Base-by-base conservation (phyloP, 345 rosid species). In the Salix koriyanagi region DNA sequence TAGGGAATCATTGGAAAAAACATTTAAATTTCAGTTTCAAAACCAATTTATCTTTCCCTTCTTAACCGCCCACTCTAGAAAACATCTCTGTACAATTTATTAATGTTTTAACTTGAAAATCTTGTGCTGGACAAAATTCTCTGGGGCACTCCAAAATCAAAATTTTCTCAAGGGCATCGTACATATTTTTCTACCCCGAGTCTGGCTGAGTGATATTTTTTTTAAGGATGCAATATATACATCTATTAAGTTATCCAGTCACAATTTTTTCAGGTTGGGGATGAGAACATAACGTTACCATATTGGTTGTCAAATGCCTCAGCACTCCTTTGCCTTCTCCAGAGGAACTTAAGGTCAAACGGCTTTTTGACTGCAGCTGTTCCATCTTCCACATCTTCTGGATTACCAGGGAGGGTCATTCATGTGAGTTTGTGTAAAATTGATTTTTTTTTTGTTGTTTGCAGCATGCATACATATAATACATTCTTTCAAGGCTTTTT, bases 281-380 rank as follows among this genome's bases (percentile, higher is more conserved):
- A 91, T 82, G 99, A 93, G 81, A 86, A 81, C 71, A 73, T 36
- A 62, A 85, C 84, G 50, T 90, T 93, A 76, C 98, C 98, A 70
- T 96, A 96, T 82, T 96, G 99, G 99, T 85, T 96, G 73, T 88
- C 98, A 77, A 93, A 91, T 84, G 74, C 98, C 46, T 90, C 97
- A n/a, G 97, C 99, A 77, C 99, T 96, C 77, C 84, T 96, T 70
- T 96, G 99, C 86, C 94, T 93, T 67, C 86, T 96, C 79, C 99
- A 91, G 86, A 90, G 94, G 79, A 93, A 93, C 83, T 86, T 96
- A 37, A 86, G 89, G 50, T 89, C 97, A 44, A 93, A 87, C 82
- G 93, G 92, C 65, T 89, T 96, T 87, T 72, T 93, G 74, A 82
- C 81, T 77, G 85, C 90, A 74, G 75, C 71, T 67, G 73, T 83